Base-by-base conservation (phyloP, 192 early-diverging fungal genomes). In the Rhizophlyctis rosea region DNA sequence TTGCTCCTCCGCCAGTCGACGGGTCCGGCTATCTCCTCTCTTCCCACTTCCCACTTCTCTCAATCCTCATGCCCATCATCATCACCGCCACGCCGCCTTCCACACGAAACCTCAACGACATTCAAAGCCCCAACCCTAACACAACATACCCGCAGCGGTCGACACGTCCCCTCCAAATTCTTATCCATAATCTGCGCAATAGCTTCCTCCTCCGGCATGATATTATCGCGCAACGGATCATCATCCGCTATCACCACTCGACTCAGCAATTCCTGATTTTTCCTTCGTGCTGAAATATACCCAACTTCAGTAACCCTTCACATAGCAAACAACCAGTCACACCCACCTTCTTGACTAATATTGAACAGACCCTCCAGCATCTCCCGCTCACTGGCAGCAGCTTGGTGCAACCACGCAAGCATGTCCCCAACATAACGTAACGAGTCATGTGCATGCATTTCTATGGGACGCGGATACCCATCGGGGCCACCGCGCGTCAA, bases 331-430 rank as follows among this genome's bases (percentile, higher is more conserved):
- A n/a, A 47, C 39, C 39, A 47, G 39, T 13, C 9, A 23, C 14
- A 53, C 58, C 34, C 21, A 68, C 67, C 67, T 25, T 69, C 64
- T 55, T 65, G 77, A 21, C 62, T 58, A 2, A 63, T 54, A 54
- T 78, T 77, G 64, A 93, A 81, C 14, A 93, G 54, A 32, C 81
- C 81, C 64, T 96, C 91, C 24, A 96, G 74, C 67, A 96, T 82
- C 71, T 98, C 96, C 23, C 82, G 74, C 69, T 96, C 96, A 5
- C 87, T 82, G 3, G 93, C 91, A 21, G 82, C 83, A 0, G 91
- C 87, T 75, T 96, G 93, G 80, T 98, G 96, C 1, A 96, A 67
- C 96, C 96, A 98, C 0, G 94, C 96, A 21, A 96, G 71, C 90
- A 98, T 96, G 62, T 96, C 96, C 23, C 94, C 94, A 34, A 92